Base-by-base conservation (phyloP, 2,329 filamentous ascomycete genomes). In the Botrytis aclada region DNA sequence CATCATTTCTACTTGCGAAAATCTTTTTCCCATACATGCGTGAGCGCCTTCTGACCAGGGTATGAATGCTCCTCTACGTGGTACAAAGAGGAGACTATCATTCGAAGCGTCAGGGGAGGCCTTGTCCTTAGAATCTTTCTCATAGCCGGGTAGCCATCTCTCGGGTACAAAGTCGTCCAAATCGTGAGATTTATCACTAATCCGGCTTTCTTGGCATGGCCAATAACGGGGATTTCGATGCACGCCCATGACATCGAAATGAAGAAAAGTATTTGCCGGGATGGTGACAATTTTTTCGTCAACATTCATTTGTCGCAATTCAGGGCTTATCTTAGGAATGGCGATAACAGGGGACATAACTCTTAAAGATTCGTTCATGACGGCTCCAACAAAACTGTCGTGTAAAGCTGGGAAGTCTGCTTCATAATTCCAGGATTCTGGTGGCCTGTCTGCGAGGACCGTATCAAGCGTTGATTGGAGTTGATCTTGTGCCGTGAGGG, bases 351-450 rank as follows among this genome's bases (percentile, higher is more conserved):
- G 89, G 2, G 93, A 92, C 73, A 93, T 85, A 56, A 94, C 78
- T 20, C 93, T 89, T 72, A 96, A 85, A 47, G 90, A 89, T 83
- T 96, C 93, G 79, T 94, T 92, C 86, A 95, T 87, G 77, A 91
- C 88, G 6, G 93, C 92, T n/a, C 91, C 93, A 16, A 91, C 83
- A 86, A 93, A 90, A 74, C 90, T 89, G 20, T 86, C 88, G 77
- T 93, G 88, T 74, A 95, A 85, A 16, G 86, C 84, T 60, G 88
- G 89, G 75, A 95, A 85, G 76, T 88, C 84, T 12, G 84, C 82
- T 61, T 95, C 92, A 80, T 93, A 95, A 77, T 89, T 85, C 93
- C 93, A 95, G 12, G 87, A 84, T 0, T 82, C 81, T 9, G 89
- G 85, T 34, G 91, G 87, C 25, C 84, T 82, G 56, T 86, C 84